Base-by-base conservation (phyloP, 2,329 filamentous ascomycete genomes). In the Venturia asperata region DNA sequence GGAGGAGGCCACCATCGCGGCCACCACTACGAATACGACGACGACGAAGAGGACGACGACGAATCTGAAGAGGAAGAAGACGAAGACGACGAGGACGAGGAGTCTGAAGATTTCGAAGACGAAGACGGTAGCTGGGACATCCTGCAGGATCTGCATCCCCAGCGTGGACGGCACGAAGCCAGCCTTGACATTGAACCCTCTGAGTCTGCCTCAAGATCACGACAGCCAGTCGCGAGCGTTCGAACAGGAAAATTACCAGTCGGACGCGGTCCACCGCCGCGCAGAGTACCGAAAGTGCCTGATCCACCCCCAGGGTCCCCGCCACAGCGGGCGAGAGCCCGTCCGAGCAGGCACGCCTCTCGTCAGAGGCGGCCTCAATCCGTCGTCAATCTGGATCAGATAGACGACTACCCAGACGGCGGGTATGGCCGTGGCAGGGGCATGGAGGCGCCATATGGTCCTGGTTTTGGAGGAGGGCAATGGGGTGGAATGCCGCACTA, bases 151-250 rank as follows among this genome's bases (percentile, higher is more conserved):
- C n/a, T 65, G 55, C 27, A 37, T 27, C 55, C 39, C 24, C n/a
- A 24, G 13, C 55, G 41, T 19, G 71, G 73, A 39, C 73, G 68
- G 70, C 71, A 74, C 67, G 71, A 74, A 65, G 71, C 73, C 56
- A 72, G 69, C 58, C 74, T 78, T 75, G 77, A 78, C 64, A 77
- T 82, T 69, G 75, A 77, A 30, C 79, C 79, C 34, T 79, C 76
- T n/a, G 80, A 82, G 70, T 81, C 79, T 34, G 79, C 79, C 27
- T 81, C 79, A 24, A 75, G 77, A 24, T 61, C 61, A 47, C 66
- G 61, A 27, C 24, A 64, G 10, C 66, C 65, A 27, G 39, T 34
- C 11, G 13, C 37, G 17, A 27, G 13, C 15, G 19, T 58, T 24
- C 60, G 58, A 24, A 42, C 30, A n/a, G 55, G 52, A 24, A 66